Base-by-base conservation (phyloP, 352 stramenopile genomes). In the Phytophthora pisi region DNA sequence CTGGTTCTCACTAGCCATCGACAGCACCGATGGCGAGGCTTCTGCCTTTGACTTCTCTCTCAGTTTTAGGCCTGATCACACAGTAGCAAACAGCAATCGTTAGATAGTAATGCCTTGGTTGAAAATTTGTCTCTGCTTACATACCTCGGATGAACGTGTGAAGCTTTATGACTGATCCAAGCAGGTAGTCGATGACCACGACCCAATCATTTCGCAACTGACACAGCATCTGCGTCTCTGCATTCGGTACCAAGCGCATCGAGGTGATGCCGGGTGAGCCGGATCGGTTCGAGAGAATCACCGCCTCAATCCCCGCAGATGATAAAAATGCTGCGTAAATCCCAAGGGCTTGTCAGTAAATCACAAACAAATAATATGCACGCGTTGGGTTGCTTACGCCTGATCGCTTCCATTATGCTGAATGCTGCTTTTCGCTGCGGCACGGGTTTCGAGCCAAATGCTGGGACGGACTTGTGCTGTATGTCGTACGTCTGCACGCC, bases 201-300 rank as follows among this genome's bases (percentile, higher is more conserved):
- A 91, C 59, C 85, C 85, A 93, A 61, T 92, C 83, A 42, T 91
- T 93, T 8, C 81, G 78, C 6, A 93, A 66, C 40, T 93, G 83
- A 56, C 81, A 84, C 11, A 91, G 51, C 18, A 91, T 57, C 49
- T 88, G 75, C 0, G 72, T 81, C 11, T 62, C 66, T 0, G 65
- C 81, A 15, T 73, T 64, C 0, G 66, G 82, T 3, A 75, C 18
- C 5, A 81, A 60, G 3, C 70, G 77, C 38, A 92, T 70, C 5
- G 81, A 81, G 40, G 86, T 68, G 5, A 89, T 68, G 11, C 74
- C 78, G 56, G 71, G 63, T 20, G 62, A 73, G 18, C 73, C 59
- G 7, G 51, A 67, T 38, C 65, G 64, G 28, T 55, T 78, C 23
- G 68, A 77, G 16, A 78, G 55, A 2, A 82, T 63, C 5, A 78